Percentiles rank a stretch among this genome's conserved stretches.
Evolutionary conservation across 2,329 filamentous ascomycete genomes (phyloP).

Genomic region (Beauveria varroae): DNA sequence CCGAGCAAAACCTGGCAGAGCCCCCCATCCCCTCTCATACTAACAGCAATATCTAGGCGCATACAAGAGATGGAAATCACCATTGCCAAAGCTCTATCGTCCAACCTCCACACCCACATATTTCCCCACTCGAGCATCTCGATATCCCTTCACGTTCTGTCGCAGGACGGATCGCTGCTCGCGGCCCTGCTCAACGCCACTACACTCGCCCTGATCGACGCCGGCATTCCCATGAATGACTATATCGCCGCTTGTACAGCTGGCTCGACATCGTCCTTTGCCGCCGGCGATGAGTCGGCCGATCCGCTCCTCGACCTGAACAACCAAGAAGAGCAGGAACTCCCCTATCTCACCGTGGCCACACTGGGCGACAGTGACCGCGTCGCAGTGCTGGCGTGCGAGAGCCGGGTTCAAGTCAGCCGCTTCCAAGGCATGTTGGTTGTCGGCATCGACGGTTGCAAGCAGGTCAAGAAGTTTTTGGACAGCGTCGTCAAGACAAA

Average conservation of each 20-base stretch:
- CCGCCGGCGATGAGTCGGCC: slow-evolving; percentile 56
- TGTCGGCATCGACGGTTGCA: slow-evolving; percentile 86
- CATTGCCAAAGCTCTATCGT: slow-evolving; percentile 67
- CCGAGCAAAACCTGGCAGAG: too few relatives aligned
- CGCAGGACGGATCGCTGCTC: slow-evolving; percentile 82
- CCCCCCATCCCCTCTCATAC: neutral
- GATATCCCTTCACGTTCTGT: slow-evolving; percentile 78
- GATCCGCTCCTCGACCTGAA: slow-evolving; percentile 79
- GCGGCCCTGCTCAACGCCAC: slow-evolving; percentile 86
- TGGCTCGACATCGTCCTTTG: slow-evolving; percentile 64
- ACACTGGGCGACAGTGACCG: slow-evolving; percentile 68
- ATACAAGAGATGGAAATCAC: slow-evolving; percentile 74
- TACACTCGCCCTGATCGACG: slow-evolving; percentile 87
- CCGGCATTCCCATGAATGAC: slow-evolving; percentile 90
- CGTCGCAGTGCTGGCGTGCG: slow-evolving; percentile 74
- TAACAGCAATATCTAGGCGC: slow-evolving; percentile 44
- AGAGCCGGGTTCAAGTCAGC: slow-evolving; percentile 76
- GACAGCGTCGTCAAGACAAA: slow-evolving; percentile 71
- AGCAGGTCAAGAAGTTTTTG: slow-evolving; percentile 72
- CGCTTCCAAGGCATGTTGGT: slow-evolving; percentile 88
- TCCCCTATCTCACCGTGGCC: slow-evolving; percentile 81
- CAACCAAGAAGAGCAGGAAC: slow-evolving; percentile 71
- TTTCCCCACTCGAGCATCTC: slow-evolving; percentile 84
- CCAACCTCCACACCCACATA: slow-evolving; percentile 74
- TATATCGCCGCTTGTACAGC: slow-evolving; percentile 86